A percentile compares a stretch with the other conserved stretches of the same genome.
These are phyloP conservation scores for Auricularia auricula-judae DNA, from an alignment of 768 basidiomycete genomes.

Conservation along the genomic window DNA sequence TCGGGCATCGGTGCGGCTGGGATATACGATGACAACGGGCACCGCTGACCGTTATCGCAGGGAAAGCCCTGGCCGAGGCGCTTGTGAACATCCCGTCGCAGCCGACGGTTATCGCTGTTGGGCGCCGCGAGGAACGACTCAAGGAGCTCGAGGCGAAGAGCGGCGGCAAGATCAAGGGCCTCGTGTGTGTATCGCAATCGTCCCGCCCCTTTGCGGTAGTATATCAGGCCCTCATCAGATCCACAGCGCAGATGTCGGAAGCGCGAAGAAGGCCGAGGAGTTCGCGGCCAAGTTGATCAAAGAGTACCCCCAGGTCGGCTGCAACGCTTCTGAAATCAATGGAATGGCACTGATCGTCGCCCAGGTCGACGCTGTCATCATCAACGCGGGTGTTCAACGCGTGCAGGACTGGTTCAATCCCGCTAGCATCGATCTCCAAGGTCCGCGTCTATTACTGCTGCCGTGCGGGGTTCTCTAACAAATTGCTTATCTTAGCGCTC, in stretches of 20 bases:
- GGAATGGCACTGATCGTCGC: background rate
- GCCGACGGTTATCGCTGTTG: slow-evolving; percentile 40
- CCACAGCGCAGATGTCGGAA: slow-evolving; percentile 25
- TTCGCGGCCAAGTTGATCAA: slow-evolving; percentile 31
- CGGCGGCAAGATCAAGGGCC: slow-evolving; percentile 27
- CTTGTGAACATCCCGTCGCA: slow-evolving; percentile 35
- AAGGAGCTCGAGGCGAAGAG: slow-evolving; percentile 28
- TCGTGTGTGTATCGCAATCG: slow-evolving; percentile 8
- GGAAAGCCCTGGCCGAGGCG: slow-evolving; percentile 34
- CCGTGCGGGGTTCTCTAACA: background rate
- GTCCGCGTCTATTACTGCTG: slow-evolving; percentile 6
- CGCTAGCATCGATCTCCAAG: slow-evolving; percentile 29
- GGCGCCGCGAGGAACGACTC: slow-evolving; percentile 42
- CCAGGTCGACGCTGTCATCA: slow-evolving; percentile 45
- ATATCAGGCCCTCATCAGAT: background rate
- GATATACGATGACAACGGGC: too few species aligned
- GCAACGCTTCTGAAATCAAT: background rate
- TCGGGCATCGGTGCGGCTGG: slow-evolving; percentile 39
- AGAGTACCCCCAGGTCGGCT: slow-evolving; percentile 37
- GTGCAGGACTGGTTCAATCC: slow-evolving; percentile 34
- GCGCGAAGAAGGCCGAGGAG: slow-evolving; percentile 26
- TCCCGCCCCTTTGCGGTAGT: background rate
- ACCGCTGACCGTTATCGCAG: background rate
- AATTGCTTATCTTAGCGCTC: slow-evolving; percentile 22
- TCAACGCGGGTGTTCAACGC: slow-evolving; percentile 45